Base-by-base conservation (phyloP, 202 grass and related monocot species). In the Elaeis oleifera region DNA sequence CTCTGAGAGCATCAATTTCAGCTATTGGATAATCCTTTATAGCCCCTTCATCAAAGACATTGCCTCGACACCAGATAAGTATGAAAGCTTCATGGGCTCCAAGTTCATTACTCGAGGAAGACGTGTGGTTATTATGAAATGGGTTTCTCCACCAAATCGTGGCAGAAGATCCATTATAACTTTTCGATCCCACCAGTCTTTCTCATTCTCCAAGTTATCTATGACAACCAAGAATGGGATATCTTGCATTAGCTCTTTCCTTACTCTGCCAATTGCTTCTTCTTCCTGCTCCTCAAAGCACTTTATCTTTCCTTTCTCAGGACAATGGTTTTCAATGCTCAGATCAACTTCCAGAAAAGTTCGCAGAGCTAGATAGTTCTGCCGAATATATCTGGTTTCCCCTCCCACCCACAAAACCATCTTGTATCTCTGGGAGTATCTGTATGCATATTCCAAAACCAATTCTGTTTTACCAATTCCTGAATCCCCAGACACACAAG, bases 271-370 rank as follows among this genome's bases (percentile, higher is more conserved):
- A 71, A 97, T 89, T 21, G 88, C 88, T 79, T 89, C 84, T 53
- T 97, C 94, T 76, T 97, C 94, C 54, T 92, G 94, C 65, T 97
- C 94, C 60, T 97, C 94, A 58, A 97, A 97, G 65, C 88, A 97
- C 65, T 69, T 86, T 52, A 81, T 78, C 70, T 68, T 84, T 71
- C 88, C 88, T 74, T 84, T 89, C 60, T 97, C 85, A 73, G 84
- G 85, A 69, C 78, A 77, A 55, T 79, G 76, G 32, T 54, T 80
- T 39, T 86, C 88, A 53, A 75, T 74, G 16, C 77, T 81, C 58
- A 86, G 64, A 60, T 92, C 88, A 26, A 89, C 79, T 70, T 89
- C 94, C 64, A 97, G 62, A 65, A 86, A 81, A 78, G 58, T 77
- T 11, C 74, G 64, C 56, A 97, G 71, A 81, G 85, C 64, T 62